These are phyloP conservation scores for Sicyos baderoa DNA, from an alignment of 306 rosid species.

Conservation along the genomic window DNA sequence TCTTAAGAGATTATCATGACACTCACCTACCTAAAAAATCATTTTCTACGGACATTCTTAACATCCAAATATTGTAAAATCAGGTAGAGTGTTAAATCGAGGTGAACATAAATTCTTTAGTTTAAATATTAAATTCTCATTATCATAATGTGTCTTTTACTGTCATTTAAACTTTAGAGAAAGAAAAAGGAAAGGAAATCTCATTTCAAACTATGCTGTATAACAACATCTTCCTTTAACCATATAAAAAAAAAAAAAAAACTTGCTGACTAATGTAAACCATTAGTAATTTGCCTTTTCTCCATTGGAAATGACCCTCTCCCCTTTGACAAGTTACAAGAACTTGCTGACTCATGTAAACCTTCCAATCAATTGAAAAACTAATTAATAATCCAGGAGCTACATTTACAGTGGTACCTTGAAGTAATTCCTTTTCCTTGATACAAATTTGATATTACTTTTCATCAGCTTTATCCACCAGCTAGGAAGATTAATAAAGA, in stretches of 20 bases:
- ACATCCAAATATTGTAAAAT: too few relatives aligned
- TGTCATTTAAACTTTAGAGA: background rate
- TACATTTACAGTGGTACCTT: background rate
- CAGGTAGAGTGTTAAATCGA: too few relatives aligned
- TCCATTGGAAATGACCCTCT: too few relatives aligned
- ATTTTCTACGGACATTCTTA: too few relatives aligned
- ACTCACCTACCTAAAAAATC: too few relatives aligned
- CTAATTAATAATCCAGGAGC: background rate
- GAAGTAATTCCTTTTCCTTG: background rate
- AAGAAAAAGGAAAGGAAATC: constrained; percentile 15
- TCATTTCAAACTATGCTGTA: constrained; percentile 18
- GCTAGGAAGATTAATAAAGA: constrained; percentile 20
- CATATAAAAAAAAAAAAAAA: too few relatives aligned
- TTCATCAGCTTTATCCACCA: too few relatives aligned
- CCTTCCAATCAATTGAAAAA: constrained; percentile 20
- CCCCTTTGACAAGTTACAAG: constrained; percentile 8
- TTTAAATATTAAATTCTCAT: background rate
- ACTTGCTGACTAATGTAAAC: too few relatives aligned
- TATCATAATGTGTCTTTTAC: background rate
- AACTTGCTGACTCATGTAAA: constrained; percentile 30
- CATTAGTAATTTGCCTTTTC: too few relatives aligned
- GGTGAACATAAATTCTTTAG: background rate
- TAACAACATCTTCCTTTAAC: constrained; percentile 15
- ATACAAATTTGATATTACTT: constrained; percentile 20
- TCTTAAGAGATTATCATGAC: too few relatives aligned